Evolutionary conservation across 192 early-diverging fungal genomes (phyloP).

Genomic region (Backusella morwellensis): DNA sequence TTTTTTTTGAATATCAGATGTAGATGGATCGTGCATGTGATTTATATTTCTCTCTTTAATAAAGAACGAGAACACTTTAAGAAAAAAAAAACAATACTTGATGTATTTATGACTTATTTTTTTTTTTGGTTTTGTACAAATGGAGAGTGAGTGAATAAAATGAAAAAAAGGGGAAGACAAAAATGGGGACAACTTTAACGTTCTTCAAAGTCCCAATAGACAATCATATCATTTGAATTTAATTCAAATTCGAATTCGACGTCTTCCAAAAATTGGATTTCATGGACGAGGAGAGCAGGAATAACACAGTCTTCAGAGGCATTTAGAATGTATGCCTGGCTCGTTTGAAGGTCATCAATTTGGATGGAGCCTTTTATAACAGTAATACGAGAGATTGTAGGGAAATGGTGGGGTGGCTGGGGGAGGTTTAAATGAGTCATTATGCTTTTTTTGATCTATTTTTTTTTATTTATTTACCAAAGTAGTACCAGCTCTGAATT

Average conservation of each 20-base stretch:
- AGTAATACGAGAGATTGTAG: conserved; percentile 14
- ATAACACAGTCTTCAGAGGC: conserved; percentile 18
- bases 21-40: background rate
- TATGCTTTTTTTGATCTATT: conserved; percentile 1
- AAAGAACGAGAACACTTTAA: background rate
- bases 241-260: conserved; percentile 24
- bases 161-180: background rate
- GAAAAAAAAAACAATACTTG: background rate
- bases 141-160: background rate
- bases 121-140: conserved; percentile 1
- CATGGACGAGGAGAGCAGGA: conserved; percentile 24
- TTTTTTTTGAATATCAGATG: background rate
- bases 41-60: background rate
- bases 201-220: conserved; percentile 35
- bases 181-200: conserved; percentile 8
- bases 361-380: conserved; percentile 19
- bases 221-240: conserved; percentile 18
- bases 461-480: conserved; percentile 19
- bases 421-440: background rate
- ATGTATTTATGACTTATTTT: background rate
- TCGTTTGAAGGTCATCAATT: conserved; percentile 14
- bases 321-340: conserved; percentile 19
- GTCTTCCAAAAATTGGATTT: conserved; percentile 22
- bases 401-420: conserved; percentile 29
- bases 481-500: conserved; percentile 14